Evolutionary conservation across 495 filamentous ascomycete genomes (phyloP).

Genomic region (Parathielavia appendiculata): DNA sequence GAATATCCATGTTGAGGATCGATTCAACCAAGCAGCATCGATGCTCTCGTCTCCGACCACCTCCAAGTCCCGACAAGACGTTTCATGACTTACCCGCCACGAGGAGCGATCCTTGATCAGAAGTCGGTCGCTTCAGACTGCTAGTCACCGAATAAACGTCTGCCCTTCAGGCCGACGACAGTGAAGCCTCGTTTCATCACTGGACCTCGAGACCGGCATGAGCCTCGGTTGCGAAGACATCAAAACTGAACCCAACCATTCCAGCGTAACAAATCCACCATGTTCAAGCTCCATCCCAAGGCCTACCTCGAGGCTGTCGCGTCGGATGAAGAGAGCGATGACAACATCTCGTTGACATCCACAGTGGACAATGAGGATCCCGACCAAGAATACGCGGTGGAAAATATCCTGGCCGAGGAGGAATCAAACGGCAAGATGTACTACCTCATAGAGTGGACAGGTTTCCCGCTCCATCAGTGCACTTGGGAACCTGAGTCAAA

Average conservation of each 20-base stretch:
- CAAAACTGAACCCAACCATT: background rate
- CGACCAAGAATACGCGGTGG: conserved; percentile 44
- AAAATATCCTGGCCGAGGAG: conserved; percentile 51
- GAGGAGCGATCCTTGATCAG: no score
- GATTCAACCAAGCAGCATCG: no score
- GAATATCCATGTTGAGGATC: no score
- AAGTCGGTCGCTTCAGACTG: no score
- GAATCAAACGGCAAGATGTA: conserved; percentile 33
- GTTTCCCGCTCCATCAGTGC: conserved; percentile 52
- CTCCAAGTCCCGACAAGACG: no score
- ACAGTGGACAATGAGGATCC: conserved; percentile 44
- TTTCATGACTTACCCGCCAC: no score
- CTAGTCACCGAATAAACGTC: no score
- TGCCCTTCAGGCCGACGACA: no score
- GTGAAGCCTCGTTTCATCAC: no score
- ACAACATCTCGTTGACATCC: conserved; percentile 59
- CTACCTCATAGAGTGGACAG: conserved; percentile 65
- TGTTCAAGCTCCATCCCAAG: conserved; percentile 15
- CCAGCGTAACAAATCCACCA: background rate
- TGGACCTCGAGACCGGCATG: no score
- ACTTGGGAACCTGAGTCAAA: conserved; percentile 61
- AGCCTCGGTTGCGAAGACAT: background rate
- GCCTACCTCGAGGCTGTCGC: conserved; percentile 4
- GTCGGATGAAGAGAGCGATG: conserved; percentile 34
- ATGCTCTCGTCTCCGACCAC: no score